Base-by-base conservation (phyloP, 768 basidiomycete genomes). In the Rhodosporidiobolus odoratus region DNA sequence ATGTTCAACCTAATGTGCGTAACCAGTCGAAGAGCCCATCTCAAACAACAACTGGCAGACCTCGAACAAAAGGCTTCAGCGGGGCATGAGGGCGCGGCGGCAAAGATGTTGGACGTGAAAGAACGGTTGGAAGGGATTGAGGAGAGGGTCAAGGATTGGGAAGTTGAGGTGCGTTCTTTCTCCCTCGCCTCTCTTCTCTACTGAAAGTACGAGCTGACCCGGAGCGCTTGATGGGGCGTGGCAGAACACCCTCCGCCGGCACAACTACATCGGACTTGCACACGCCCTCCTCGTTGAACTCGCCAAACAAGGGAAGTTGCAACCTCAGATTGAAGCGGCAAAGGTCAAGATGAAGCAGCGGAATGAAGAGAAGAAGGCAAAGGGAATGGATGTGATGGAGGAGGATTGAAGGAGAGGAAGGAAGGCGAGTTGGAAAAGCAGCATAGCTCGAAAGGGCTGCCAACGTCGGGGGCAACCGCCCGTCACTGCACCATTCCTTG, bases 11-110 rank as follows among this genome's bases (percentile, higher is more conserved):
- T 73, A 43, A 86, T 96, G 43, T 92, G 91, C 10, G 82, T 99
- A 53, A 74, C 73, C 0, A 65, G 62, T 5, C 66, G 73, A 4
- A 62, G 63, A 1, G 48, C 63, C 6, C n/a, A n/a, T 34, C 88
- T 89, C 64, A 87, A 89, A 52, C 89, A 92, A 78, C 89, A 91
- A 38, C 75, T 96, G 34, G 89, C 89, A 19, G 76, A 79, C 9
- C 83, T 97, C 32, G 84, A 86, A 78, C 82, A 32, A 86, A 87
- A 59, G 16, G 3, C 37, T 4, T 2, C 38, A 9, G 16, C 25
- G 58, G 79, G 83, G 60, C 65, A 74, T 25, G 68, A 75, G 8
- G 54, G 56, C 34, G 47, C 41, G 7, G 48, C 58, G 32, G 58
- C 52, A 37, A 85, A 81, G 75, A 83, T 91, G 66, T 81, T 83